phyloP scores from a whole-genome alignment of 1,284 basidiomycete species.

The Rhodofomes roseus region DNA sequence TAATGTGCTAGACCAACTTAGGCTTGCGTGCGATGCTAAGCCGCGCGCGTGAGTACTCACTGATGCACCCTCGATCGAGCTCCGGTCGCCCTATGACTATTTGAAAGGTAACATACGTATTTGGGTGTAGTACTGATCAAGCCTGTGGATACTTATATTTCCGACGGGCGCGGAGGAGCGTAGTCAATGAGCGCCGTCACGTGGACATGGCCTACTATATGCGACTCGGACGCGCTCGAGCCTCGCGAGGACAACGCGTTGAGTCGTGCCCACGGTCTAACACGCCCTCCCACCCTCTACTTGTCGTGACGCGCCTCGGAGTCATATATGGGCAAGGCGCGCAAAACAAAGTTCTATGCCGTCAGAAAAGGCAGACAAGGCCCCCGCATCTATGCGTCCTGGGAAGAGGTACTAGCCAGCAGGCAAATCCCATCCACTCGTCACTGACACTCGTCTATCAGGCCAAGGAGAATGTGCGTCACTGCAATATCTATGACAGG shows the following conservation, averaged over 20 bases:
- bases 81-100: too few species aligned
- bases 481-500: neutral
- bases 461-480: neutral
- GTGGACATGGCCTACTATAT: neutral
- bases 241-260: too few species aligned
- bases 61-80: too few species aligned
- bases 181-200: neutral
- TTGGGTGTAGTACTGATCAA: too few species aligned
- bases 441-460: neutral
- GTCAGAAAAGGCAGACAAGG: conserved; percentile 51
- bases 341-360: conserved; percentile 48
- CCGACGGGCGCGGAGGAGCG: too few species aligned
- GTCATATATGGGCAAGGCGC: conserved; percentile 4
- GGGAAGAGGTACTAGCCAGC: conserved; percentile 45
- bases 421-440: neutral
- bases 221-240: too few species aligned
- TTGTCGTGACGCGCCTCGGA: too few species aligned
- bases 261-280: neutral
- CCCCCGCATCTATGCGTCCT: conserved; percentile 47
- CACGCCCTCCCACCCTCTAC: neutral
- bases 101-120: too few species aligned
- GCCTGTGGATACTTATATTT: too few species aligned
- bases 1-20: too few species aligned
- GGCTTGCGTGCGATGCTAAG: too few species aligned
- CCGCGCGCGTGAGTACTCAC: too few species aligned